These are phyloP conservation scores for Syzygium aqueum DNA, from an alignment of 345 rosid genomes.

Conservation along the genomic window DNA sequence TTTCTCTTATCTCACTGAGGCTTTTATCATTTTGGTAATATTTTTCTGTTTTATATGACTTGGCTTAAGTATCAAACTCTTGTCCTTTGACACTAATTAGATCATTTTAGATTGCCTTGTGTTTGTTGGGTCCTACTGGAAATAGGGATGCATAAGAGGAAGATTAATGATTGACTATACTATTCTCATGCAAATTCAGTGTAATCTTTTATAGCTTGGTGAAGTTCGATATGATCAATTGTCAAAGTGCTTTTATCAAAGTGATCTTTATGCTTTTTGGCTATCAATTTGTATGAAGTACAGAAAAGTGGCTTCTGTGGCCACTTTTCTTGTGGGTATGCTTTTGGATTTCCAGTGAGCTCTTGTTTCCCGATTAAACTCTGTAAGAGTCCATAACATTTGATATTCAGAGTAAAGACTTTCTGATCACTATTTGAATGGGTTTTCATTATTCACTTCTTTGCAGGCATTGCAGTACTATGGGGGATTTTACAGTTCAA, in stretches of 20 bases:
- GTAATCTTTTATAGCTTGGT: not conserved
- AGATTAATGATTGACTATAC: not conserved
- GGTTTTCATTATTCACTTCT: not conserved
- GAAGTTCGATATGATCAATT: not conserved
- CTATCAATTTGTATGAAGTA: not conserved
- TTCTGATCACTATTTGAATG: not conserved
- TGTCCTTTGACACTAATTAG: not conserved
- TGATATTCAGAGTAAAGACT: not conserved
- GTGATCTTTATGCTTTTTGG: not conserved
- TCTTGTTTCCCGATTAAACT: not conserved
- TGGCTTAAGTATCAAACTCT: not conserved
- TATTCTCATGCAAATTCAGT: not conserved
- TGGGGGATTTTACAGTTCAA: slow-evolving; percentile 78
- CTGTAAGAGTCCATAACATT: not conserved
- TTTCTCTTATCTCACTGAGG: not conserved
- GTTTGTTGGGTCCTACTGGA: not conserved
- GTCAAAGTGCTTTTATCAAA: not conserved
- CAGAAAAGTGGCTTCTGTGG: not conserved
- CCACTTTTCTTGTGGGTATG: not conserved
- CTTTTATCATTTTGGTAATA: not conserved
- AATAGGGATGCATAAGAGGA: not conserved
- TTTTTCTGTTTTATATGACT: not conserved
- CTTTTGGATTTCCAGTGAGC: not conserved
- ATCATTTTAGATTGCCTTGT: not conserved
- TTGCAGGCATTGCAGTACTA: not conserved